Evolutionary conservation across 345 rosid species (phyloP), one percentile per base, ranked within the genome.

Genomic region (rapeseed (Brassica napus)): DNA sequence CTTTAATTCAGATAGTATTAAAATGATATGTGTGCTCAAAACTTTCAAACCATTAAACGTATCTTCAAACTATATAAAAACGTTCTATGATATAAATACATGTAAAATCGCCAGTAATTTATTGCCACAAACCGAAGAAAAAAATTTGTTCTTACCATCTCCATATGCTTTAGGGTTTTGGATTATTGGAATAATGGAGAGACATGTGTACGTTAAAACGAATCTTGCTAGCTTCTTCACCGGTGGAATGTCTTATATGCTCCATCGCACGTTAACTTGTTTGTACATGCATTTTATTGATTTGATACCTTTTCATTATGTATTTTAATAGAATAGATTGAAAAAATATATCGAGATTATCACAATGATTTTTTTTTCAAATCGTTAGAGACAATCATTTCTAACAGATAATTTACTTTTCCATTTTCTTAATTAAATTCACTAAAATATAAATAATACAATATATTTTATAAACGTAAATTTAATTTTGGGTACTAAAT

Each of bases 161-260:
- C 30, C 24, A 31, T 47, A 61, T 31, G 52, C 39, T 69, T 69
- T 69, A 69, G 74, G 75, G 63, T 23, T 77, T 49, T 32, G 3
- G 12, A 21, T 23, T 18, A 69, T 59, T 67, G 24, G 73, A 68
- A 28, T 18, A 32, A 18, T 9, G 24, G 30, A 35, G 26, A 26
- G 8, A 16, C 11, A 44, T 44, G 54, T 44, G 54, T 44, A 15
- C 9, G n/a, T 64, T 12, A 61, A 64, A 32, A 12, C 18, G 60
- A 44, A 11, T 44, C 23, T 44, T 30, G 54, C 54, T 44, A 44
- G 31, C 9, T 62, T 63, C 61, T 62, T 44, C 77, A 44, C 8
- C 15, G n/a, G 5, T 59, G 35, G 24, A 23, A 39, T 59, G 39
- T 9, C 26, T 35, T 58, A 71, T 37, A 23, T 58, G 57, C 54